Evolutionary conservation across 1,284 basidiomycete genomes (phyloP), one percentile per base, ranked within the genome.

Genomic region (Ceratobasidium papillatum): DNA sequence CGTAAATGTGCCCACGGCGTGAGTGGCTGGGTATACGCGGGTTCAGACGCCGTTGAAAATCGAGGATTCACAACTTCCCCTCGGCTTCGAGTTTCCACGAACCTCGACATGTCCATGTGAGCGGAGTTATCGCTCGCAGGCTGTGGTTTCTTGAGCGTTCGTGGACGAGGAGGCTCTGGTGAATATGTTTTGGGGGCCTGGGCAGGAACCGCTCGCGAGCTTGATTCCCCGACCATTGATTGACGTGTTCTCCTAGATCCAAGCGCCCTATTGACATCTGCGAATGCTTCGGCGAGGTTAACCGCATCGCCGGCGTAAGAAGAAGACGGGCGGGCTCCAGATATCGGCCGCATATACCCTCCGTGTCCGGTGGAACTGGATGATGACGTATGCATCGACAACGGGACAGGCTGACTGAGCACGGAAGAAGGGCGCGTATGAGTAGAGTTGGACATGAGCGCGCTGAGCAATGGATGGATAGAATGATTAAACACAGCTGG

Each of bases 181-280:
- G 62, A n/a, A 3, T 25, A 22, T 30, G 22, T 64, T 22, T 38
- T 61, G n/a, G 32, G 36, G 9, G 45, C 36, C 17, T n/a, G 34
- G 7, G 62, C 38, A 41, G 41, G 45, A 30, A 17, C 36, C 9
- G 41, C 25, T 64, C n/a, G 62, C 3, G 59, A 41, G 41, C 45
- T n/a, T 34, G 62, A 43, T 34, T 22, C n/a, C 27, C 45, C 27
- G 4, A 56, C 36, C 41, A 34, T 27, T 8, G 68, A 59, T 71
- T 71, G 68, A 32, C 68, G 68, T 12, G 41, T 25, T 58, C 22
- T 49, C n/a, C 68, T 38, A 34, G 68, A 30, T 36, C 30, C 54
- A 71, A 71, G 68, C 52, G 68, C 68, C 47, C 43, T n/a, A 59
- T 71, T 71, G 27, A 71, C 68, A 22, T 43, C 56, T 41, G 56